Evolutionary conservation across 1,139 yeast species (phyloP), one percentile per base, ranked within the genome.

Genomic region (Protomyces gravidus): DNA sequence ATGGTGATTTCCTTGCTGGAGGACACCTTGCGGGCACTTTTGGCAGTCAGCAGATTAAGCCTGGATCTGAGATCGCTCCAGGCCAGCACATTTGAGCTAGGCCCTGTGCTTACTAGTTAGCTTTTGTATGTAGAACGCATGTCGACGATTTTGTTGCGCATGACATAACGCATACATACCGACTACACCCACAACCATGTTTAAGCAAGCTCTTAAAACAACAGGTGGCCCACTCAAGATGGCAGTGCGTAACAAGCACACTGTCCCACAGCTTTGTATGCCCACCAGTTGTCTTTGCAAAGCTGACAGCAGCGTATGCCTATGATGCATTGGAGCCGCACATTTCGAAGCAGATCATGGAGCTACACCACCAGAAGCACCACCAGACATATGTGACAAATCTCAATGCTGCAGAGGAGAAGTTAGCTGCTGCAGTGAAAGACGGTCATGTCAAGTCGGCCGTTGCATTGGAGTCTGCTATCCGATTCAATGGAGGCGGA

Each of bases 401-500:
- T 55, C 87, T 83, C 78, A 90, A 90, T 76, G 76, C 84, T 45
- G 90, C 96, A 45, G 74, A 82, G 69, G 96, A 88, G 73, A 86
- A 87, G 73, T 79, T 83, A 60, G 81, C 82, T 42, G 89, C 83
- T 69, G 92, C 96, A 60, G 75, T 81, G 68, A 76, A 77, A 57
- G 78, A 78, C 64, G 83, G 86, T 62, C 88, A 86, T 66, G 78
- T 83, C 71, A 82, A 82, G 70, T 76, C 86, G 61, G 79, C 87
- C 68, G 84, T 83, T 68, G 76, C 76, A 62, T 79, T 89, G 70
- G 89, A 86, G 72, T 86, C 87, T 68, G 78, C 81, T 69, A 84
- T 90, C 77, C 89, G 86, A 73, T 90, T 90, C 82, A 94, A 89
- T 73, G 96, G 95, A 65, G 97, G 97, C 72, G 97, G 97, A 25